Evolutionary conservation across 1,284 basidiomycete genomes (phyloP), one percentile per base, ranked within the genome.

Genomic region (Puccinia horiana): DNA sequence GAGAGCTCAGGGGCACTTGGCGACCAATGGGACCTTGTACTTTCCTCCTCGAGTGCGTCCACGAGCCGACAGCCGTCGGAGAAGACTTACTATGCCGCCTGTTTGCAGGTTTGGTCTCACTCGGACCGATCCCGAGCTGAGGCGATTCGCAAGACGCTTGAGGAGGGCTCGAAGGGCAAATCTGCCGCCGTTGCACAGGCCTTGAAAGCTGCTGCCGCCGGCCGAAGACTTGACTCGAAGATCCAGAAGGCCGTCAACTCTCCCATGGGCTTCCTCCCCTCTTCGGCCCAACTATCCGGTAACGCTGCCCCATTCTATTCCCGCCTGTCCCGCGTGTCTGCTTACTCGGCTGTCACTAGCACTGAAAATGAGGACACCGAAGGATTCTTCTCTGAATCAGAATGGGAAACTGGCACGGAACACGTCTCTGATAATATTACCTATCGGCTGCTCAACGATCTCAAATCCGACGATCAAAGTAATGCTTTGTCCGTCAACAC

Each of bases 91-190:
- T 91, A 96, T 86, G 95, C 94, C 67, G 94, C 95, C 47, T 94
- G 93, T 84, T 89, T 97, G 76, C 94, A 93, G 3, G 94, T 96
- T 0, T 97, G 94, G 94, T 94, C 93, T 12, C 94, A 95, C 85
- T 94, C 94, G 40, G 95, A 97, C 85, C 91, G 92, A 2, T 92
- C 94, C 85, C 91, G 94, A 76, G 92, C 93, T 14, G 77, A 84
- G 8, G 85, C 85, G 0, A 84, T 85, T 29, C 70, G 84, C 0
- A 73, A 52, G 16, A 81, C 83, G 23, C 47, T 84, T 0, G 83
- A 67, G 70, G 69, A 75, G 4, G 84, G 79, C 35, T 44, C 52
- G 9, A 70, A 82, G 47, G 82, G 76, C 11, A 84, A 81, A 9
- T 81, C 77, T 12, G 20, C 49, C 14, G 83, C 83, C 11, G 67